Percentiles rank a stretch among this genome's conserved stretches.
These are phyloP conservation scores for Chytriomyces sp. DNA, from an alignment of 192 early-diverging fungal species.

Conservation along the genomic window DNA sequence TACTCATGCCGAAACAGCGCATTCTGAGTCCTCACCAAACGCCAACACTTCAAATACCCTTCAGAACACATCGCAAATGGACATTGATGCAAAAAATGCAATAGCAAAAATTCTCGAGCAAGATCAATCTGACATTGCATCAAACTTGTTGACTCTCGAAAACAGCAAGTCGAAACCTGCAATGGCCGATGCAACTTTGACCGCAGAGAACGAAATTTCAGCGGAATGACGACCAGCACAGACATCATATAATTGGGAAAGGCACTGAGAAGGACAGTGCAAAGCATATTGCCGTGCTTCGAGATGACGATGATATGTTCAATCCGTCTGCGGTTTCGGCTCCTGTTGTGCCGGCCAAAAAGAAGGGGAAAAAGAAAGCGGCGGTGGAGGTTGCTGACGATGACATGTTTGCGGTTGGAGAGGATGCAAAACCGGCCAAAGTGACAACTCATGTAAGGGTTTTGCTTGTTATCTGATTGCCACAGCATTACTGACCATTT, in stretches of 20 bases:
- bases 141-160: too few relatives aligned
- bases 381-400: conserved; percentile 61
- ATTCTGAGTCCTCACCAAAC: too few relatives aligned
- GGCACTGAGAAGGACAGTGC: conserved; percentile 2
- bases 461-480: neutral
- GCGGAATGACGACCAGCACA: conserved; percentile 67
- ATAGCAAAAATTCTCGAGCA: too few relatives aligned
- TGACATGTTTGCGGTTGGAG: conserved; percentile 71
- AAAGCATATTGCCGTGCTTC: conserved; percentile 14
- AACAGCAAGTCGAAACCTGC: too few relatives aligned
- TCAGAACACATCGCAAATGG: too few relatives aligned
- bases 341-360: neutral
- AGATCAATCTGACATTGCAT: too few relatives aligned
- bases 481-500: conserved; percentile 2
- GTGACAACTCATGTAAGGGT: conserved; percentile 39
- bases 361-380: conserved; percentile 9
- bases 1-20: too few relatives aligned
- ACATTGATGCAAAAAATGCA: too few relatives aligned
- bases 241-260: neutral
- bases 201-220: conserved; percentile 35
- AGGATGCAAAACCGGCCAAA: conserved; percentile 25
- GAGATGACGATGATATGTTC: conserved; percentile 37
- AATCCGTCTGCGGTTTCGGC: conserved; percentile 6
- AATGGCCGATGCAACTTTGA: too few relatives aligned
- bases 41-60: too few relatives aligned